phyloP scores from a whole-genome alignment of 495 filamentous ascomycete genomes.

The Penicilliopsis zonata region DNA sequence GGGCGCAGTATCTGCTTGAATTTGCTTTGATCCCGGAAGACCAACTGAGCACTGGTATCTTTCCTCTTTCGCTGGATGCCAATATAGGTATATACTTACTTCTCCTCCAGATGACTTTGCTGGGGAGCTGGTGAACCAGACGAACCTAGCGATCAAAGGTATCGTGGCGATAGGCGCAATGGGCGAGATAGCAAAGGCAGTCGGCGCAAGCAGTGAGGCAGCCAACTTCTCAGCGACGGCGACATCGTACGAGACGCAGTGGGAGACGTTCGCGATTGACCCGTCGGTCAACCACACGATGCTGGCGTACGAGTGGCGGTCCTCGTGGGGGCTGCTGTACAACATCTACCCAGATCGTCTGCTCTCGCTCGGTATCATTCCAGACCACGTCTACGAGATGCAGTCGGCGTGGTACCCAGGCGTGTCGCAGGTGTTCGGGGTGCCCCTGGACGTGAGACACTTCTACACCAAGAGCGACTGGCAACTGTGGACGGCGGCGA shows the following conservation, averaged over 20 bases:
- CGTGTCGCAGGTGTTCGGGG: conserved; percentile 29
- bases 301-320: conserved; percentile 49
- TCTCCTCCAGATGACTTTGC: conserved; percentile 91
- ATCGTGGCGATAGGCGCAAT: conserved; percentile 90
- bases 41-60: too few species aligned
- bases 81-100: too few species aligned
- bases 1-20: conserved; percentile 73
- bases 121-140: conserved; percentile 80
- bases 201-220: conserved; percentile 50
- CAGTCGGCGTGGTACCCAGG: conserved; percentile 41
- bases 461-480: conserved; percentile 38
- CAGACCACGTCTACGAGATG: conserved; percentile 40
- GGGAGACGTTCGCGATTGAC: conserved; percentile 64
- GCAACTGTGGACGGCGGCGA: conserved; percentile 39
- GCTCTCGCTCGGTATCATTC: conserved; percentile 33
- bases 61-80: too few species aligned
- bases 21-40: conserved; percentile 71
- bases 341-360: conserved; percentile 39
- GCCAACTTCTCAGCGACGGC: conserved; percentile 56
- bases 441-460: conserved; percentile 41
- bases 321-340: conserved; percentile 41
- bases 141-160: conserved; percentile 83
- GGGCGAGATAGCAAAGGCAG: conserved; percentile 57
- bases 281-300: conserved; percentile 65
- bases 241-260: conserved; percentile 61